Conservation (phyloP, 768 basidiomycete genomes). For the Exidia glandulosa region DNA sequence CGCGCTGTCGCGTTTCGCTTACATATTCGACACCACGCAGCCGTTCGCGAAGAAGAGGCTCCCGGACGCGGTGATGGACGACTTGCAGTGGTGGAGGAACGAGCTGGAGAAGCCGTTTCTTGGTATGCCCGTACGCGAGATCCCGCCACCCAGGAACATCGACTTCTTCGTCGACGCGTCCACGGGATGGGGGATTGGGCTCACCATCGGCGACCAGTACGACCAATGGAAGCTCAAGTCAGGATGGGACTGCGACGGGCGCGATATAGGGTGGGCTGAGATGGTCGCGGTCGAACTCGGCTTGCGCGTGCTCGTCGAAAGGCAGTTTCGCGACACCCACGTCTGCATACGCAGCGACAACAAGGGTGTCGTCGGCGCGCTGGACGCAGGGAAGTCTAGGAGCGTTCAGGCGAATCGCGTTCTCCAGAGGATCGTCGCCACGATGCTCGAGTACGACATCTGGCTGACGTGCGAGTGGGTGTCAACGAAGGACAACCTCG, state of each 20-base stretch:
- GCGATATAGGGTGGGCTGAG: slow-evolving; percentile 36
- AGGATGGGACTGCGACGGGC: slow-evolving; percentile 18
- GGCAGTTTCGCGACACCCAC: slow-evolving; percentile 12
- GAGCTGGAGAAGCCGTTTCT: background rate
- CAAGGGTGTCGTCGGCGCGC: slow-evolving; percentile 26
- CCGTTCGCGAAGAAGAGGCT: background rate
- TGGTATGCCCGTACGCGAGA: background rate
- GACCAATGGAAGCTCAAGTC: slow-evolving; percentile 27
- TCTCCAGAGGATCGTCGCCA: slow-evolving; percentile 17
- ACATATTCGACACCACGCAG: background rate
- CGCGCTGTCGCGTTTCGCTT: background rate
- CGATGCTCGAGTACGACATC: slow-evolving; percentile 14
- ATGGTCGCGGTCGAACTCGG: slow-evolving; percentile 35
- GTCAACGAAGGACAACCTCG: slow-evolving; percentile 21
- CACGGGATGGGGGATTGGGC: slow-evolving; percentile 28
- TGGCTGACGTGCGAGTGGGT: slow-evolving; percentile 20
- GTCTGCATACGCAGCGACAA: slow-evolving; percentile 31
- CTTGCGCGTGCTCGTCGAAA: slow-evolving; percentile 19
- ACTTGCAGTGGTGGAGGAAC: background rate
- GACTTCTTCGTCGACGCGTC: slow-evolving; percentile 33
- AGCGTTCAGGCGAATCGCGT: slow-evolving; percentile 9
- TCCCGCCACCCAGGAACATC: slow-evolving; percentile 4
- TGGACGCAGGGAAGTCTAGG: slow-evolving; percentile 16
- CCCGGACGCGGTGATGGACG: background rate
- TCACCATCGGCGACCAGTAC: slow-evolving; percentile 25